These are phyloP conservation scores for Thuja plicata DNA, from an alignment of 83 land plant genomes.

Conservation along the genomic window DNA sequence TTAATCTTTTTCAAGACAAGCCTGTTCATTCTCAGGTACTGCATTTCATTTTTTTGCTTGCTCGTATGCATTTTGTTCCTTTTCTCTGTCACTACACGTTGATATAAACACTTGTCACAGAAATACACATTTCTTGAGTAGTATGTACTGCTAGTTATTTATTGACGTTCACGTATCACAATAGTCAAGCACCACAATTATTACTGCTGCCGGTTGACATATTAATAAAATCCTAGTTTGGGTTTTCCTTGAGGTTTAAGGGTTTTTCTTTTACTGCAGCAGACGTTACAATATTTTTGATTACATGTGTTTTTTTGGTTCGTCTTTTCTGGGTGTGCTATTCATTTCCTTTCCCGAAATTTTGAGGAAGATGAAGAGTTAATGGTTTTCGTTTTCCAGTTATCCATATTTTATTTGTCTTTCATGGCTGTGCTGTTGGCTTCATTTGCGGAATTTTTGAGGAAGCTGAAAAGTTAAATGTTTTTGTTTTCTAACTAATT, in stretches of 20 bases:
- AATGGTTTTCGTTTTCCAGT: neutral
- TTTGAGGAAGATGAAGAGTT: neutral
- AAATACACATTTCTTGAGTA: neutral
- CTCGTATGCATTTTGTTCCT: neutral
- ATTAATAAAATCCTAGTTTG: neutral
- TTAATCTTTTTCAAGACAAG: constrained; percentile 17
- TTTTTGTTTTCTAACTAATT: neutral
- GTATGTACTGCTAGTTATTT: neutral
- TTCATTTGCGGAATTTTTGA: neutral
- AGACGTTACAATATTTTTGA: neutral
- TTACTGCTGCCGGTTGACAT: neutral
- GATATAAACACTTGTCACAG: neutral
- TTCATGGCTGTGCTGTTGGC: neutral
- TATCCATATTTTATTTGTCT: neutral
- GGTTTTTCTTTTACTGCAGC: neutral
- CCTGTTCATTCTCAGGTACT: constrained; percentile 6
- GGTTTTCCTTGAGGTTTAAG: neutral
- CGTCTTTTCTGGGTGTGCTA: neutral
- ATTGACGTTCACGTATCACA: neutral
- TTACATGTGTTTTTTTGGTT: no score
- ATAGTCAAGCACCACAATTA: neutral
- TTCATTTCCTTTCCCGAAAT: neutral
- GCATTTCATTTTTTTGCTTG: neutral
- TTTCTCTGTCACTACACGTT: neutral
- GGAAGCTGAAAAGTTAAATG: neutral